phyloP scores from a whole-genome alignment of 208 protist genomes.

The Tritrichomonas foetus region DNA sequence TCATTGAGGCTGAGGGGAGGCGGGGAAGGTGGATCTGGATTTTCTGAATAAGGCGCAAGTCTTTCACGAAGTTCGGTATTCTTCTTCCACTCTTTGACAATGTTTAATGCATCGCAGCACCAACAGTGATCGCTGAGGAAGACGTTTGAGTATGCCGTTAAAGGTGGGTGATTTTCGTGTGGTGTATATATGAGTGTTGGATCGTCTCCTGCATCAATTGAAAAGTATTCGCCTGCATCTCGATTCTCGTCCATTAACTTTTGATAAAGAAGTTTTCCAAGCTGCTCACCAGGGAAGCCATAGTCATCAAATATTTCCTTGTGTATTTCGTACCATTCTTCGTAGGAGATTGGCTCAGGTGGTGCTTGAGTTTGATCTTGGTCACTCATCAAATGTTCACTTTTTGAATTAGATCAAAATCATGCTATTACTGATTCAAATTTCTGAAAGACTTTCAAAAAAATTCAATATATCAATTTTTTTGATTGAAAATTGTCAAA shows the following conservation, averaged over 20 bases:
- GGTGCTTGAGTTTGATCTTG: not conserved
- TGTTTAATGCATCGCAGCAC: not conserved
- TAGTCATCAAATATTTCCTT: not conserved
- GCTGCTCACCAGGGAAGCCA: not conserved
- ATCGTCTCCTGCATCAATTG: not conserved
- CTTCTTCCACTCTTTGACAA: not conserved
- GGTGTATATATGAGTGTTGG: slow-evolving; percentile 22
- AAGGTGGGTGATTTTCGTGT: not conserved
- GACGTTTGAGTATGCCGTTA: not conserved
- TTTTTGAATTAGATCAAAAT: not conserved
- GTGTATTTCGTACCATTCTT: not conserved
- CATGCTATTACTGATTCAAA: not conserved
- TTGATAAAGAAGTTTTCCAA: not conserved
- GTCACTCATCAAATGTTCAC: not conserved
- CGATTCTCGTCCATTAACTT: not conserved
- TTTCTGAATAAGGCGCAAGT: not conserved
- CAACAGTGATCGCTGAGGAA: not conserved
- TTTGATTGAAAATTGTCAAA: no score
- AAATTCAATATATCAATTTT: no score
- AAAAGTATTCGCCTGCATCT: not conserved
- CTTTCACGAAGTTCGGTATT: not conserved
- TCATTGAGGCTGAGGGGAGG: not conserved
- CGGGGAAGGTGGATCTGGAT: not conserved
- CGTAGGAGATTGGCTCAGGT: not conserved
- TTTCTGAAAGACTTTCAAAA: no score